These are phyloP conservation scores for Pythium coloratum DNA, from an alignment of 352 stramenopile species.

Conservation along the genomic window DNA sequence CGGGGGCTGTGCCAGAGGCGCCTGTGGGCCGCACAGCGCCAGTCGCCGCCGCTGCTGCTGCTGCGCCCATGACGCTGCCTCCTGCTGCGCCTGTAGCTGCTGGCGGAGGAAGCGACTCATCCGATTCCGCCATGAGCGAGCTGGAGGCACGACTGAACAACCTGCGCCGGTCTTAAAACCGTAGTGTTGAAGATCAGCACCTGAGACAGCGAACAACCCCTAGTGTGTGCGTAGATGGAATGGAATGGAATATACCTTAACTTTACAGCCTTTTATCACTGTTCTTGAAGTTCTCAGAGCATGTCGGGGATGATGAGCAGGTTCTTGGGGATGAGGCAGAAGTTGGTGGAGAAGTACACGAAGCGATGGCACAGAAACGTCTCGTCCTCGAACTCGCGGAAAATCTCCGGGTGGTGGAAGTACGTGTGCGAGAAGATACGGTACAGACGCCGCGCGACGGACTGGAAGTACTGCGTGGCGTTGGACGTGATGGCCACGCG, in stretches of 20 bases:
- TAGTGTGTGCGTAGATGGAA: slow-evolving; percentile 2
- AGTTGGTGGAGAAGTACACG: slow-evolving; percentile 79
- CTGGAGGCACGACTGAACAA: slow-evolving; percentile 98
- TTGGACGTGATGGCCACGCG: slow-evolving; percentile 76
- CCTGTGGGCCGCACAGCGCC: slow-evolving; percentile 52
- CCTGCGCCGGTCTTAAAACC: slow-evolving; percentile 74
- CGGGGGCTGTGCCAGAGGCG: slow-evolving; percentile 90
- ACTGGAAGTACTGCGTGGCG: slow-evolving; percentile 86
- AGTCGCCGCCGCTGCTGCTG: slow-evolving; percentile 54
- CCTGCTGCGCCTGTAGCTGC: slow-evolving; percentile 59
- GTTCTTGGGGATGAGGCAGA: slow-evolving; percentile 80
- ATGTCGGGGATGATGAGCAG: slow-evolving; percentile 85
- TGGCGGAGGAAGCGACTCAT: slow-evolving; percentile 24
- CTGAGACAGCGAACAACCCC: neutral
- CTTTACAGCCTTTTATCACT: neutral
- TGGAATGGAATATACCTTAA: slow-evolving; percentile 11
- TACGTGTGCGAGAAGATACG: slow-evolving; percentile 87
- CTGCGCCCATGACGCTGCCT: slow-evolving; percentile 41
- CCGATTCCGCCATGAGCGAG: slow-evolving; percentile 91
- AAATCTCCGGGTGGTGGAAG: slow-evolving; percentile 79
- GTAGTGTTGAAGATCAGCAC: neutral
- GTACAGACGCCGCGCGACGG: slow-evolving; percentile 74
- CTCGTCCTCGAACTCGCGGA: slow-evolving; percentile 69
- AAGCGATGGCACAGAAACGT: slow-evolving; percentile 84
- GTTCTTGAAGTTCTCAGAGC: slow-evolving; percentile 4